Evolutionary conservation across 2,329 filamentous ascomycete genomes (phyloP), one percentile per base, ranked within the genome.

Genomic region (Monilinia vaccinii-corymbosi): DNA sequence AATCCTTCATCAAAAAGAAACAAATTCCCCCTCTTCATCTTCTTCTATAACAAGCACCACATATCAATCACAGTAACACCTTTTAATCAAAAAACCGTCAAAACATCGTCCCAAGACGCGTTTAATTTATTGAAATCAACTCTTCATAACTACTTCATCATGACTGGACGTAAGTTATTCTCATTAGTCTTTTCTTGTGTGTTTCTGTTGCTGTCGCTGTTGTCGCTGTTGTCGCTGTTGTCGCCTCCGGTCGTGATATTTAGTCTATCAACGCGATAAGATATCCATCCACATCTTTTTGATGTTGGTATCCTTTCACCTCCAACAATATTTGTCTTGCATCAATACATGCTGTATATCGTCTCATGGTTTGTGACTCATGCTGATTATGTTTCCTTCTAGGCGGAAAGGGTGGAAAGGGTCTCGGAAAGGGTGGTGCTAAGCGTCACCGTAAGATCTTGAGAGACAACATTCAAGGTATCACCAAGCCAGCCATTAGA

Each of bases 401-500:
- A 71, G 69, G 69, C 58, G 69, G 69, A 68, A 71, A 71, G 81
- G 91, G 91, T 78, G 92, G 92, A 76, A 96, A 96, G 86, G 92
- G 91, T 76, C 91, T 96, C 79, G 92, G 92, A 77, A 96, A 96
- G 87, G 92, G 92, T 69, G 92, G 92, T 78, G 93, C 93, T 79
- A 97, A 97, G 89, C 92, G 92, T 80, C 92, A 97, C 81, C 87
- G 93, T 74, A 97, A 97, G 89, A 97, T 97, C 83, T 85, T 97
- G 78, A 91, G 92, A 80, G 92, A 96, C 88, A 97, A 96, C 89
- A 97, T 97, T 75, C 92, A 97, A 82, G 92, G 92, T 81, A 97
- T 97, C 76, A 97, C 92, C 75, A 97, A 97, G 89, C 92, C 92
- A 73, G 92, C 92, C 73, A 97, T 97, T 79, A 88, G 92, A 74